Evolutionary conservation across 495 filamentous ascomycete genomes (phyloP), one percentile per base, ranked within the genome.

Genomic region (Pyrenopolyporus hunteri): DNA sequence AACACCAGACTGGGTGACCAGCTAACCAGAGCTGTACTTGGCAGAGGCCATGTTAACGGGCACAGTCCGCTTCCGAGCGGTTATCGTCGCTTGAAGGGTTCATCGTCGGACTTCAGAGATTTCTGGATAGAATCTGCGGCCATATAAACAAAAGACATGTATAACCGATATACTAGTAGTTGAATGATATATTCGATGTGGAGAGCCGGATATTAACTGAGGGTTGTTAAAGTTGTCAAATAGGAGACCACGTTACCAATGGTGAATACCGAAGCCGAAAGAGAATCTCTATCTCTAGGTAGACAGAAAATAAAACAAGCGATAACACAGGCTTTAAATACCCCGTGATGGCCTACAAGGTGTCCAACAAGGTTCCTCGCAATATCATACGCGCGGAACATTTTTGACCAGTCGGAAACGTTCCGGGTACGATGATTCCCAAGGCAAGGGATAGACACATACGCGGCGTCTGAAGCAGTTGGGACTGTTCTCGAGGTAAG

Each of bases 21-120:
- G 10, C 45, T 49, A 25, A 49, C 29, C 9, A 8, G 2, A 17
- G 9, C 9, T 4, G 9, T 20, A 3, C 19, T 6, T 1, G 0
- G 13, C 22, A 49, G 45, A 49, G 9, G 28, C 28, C 6, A 49
- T 49, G 45, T 17, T 33, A 5, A 35, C 9, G 14, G 45, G 45
- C 6, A 49, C 28, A 8, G 45, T 33, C 19, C 45, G 45, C 19
- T 49, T 49, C 45, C 29, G 45, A 8, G 45, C 45, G 3, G 45
- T 49, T 6, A 49, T 49, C 54, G 42, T 45, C 13, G 22, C 42
- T 16, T 45, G n/a, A 45, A n/a, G 28, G 14, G 1, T 42, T 4
- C 13, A 8, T 11, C n/a, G 6, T 23, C 13, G 9, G 19, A 4
- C 4, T 5, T 22, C 17, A 2, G 4, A 42, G 6, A 42, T 45